These are phyloP conservation scores for Macrolepiota fuliginosa DNA, from an alignment of 768 basidiomycete genomes.

Conservation along the genomic window DNA sequence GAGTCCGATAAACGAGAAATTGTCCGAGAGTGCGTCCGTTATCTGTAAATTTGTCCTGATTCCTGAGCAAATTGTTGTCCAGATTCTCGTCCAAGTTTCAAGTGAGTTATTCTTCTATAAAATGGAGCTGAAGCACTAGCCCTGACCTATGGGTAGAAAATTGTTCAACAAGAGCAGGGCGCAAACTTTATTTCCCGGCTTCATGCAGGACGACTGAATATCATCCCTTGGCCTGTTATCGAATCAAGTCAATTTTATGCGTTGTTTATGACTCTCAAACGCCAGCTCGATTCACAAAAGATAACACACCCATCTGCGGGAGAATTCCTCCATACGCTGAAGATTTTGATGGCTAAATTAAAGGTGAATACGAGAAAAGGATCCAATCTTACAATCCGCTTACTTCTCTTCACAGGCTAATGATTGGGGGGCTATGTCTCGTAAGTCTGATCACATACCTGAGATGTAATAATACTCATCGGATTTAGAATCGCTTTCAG, in stretches of 20 bases:
- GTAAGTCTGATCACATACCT: slow-evolving; percentile 32
- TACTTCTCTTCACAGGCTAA: slow-evolving; percentile 39
- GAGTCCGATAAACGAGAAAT: slow-evolving; percentile 62
- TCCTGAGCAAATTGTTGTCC: background rate
- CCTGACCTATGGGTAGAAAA: slow-evolving; percentile 32
- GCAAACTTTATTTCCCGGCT: slow-evolving; percentile 63
- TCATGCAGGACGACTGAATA: slow-evolving; percentile 51
- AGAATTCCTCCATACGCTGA: slow-evolving; percentile 54
- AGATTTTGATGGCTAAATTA: slow-evolving; percentile 65
- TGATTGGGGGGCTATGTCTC: slow-evolving; percentile 64
- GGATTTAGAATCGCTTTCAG: slow-evolving; percentile 42
- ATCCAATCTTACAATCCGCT: background rate
- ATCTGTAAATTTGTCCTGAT: background rate
- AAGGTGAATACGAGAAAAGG: slow-evolving; percentile 36
- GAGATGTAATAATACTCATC: background rate
- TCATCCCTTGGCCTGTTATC: slow-evolving; percentile 69
- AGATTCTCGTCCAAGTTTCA: slow-evolving; percentile 57
- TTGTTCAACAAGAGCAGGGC: slow-evolving; percentile 61
- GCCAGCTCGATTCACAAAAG: slow-evolving; percentile 43
- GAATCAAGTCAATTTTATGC: slow-evolving; percentile 59
- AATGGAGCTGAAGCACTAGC: background rate
- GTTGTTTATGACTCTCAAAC: slow-evolving; percentile 46
- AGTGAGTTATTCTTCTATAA: slow-evolving; percentile 13
- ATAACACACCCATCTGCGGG: slow-evolving; percentile 49
- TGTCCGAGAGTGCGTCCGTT: slow-evolving; percentile 46